Conservation (phyloP, 2,329 filamentous ascomycete species). For the Cladobotryum protrusum region DNA sequence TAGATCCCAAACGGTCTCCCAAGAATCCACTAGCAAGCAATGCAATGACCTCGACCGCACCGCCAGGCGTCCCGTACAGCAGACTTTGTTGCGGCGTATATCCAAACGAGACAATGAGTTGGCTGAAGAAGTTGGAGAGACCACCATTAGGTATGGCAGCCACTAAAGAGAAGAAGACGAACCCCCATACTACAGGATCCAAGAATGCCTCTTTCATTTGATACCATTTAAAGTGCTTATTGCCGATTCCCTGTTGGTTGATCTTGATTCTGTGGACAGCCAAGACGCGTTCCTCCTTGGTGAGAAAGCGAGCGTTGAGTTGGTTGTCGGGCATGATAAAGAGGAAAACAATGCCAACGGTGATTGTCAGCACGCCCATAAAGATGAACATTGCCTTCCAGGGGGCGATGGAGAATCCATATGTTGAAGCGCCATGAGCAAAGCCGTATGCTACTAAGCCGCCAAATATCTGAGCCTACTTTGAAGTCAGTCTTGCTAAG, state of each 20-base stretch:
- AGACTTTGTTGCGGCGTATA: slow-evolving; percentile 57
- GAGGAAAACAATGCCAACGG: slow-evolving; percentile 6
- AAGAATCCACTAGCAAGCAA: slow-evolving; percentile 43
- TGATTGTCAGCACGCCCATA: slow-evolving; percentile 8
- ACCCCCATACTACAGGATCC: slow-evolving; percentile 9
- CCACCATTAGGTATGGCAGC: slow-evolving; percentile 12
- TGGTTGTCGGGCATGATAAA: slow-evolving; percentile 12
- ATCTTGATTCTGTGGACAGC: slow-evolving; percentile 44
- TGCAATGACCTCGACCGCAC: slow-evolving; percentile 56
- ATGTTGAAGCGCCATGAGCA: slow-evolving; percentile 5
- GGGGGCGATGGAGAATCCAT: slow-evolving; percentile 9
- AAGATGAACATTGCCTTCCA: slow-evolving; percentile 13
- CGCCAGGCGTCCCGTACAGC: slow-evolving; percentile 59
- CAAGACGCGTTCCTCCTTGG: slow-evolving; percentile 6
- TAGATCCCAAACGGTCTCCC: slow-evolving; percentile 11
- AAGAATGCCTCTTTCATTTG: slow-evolving; percentile 38
- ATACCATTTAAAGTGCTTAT: slow-evolving; percentile 60
- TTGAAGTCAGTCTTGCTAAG: background rate
- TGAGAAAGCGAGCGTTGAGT: slow-evolving; percentile 11
- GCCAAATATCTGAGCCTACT: slow-evolving; percentile 10
- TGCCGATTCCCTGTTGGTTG: slow-evolving; percentile 63
- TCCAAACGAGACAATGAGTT: slow-evolving; percentile 49
- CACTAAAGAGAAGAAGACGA: slow-evolving; percentile 7
- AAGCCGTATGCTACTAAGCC: slow-evolving; percentile 12
- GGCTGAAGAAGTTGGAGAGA: slow-evolving; percentile 32